Evolutionary conservation across 768 basidiomycete species (phyloP).

Genomic region (Tricholoma furcatifolium): DNA sequence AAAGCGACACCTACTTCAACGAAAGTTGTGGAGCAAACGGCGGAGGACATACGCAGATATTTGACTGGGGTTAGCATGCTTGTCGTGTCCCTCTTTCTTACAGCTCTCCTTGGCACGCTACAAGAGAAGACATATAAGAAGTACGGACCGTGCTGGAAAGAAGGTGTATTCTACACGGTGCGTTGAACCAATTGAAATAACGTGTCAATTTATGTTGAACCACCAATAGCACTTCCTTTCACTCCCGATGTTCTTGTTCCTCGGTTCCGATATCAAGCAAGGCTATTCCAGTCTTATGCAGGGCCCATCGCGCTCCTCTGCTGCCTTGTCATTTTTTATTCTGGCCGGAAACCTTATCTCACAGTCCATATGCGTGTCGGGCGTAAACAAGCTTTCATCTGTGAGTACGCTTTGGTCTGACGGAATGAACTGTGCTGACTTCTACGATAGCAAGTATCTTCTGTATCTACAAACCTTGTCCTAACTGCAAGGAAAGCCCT

Average conservation of each 20-base stretch:
- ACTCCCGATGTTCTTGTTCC: conserved; percentile 71
- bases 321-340: conserved; percentile 50
- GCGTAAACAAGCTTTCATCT: conserved; percentile 79
- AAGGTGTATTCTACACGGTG: conserved; percentile 84
- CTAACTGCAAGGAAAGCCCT: conserved; percentile 80
- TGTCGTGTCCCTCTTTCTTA: conserved; percentile 60
- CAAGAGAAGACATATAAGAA: conserved; percentile 75
- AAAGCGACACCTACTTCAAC: conserved; percentile 17
- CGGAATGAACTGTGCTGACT: not conserved
- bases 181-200: conserved; percentile 13
- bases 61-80: conserved; percentile 70
- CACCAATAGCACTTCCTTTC: conserved; percentile 67
- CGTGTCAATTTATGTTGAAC: not conserved
- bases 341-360: conserved; percentile 65
- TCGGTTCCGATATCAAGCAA: conserved; percentile 53
- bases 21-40: conserved; percentile 16
- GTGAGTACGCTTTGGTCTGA: conserved; percentile 39
- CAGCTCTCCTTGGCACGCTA: conserved; percentile 65
- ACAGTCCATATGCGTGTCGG: conserved; percentile 80
- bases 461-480: conserved; percentile 79
- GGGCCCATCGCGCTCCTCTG: conserved; percentile 27
- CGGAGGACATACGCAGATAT: conserved; percentile 47
- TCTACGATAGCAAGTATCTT: conserved; percentile 59
- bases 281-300: conserved; percentile 50
- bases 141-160: conserved; percentile 81